Evolutionary conservation across 2,329 filamentous ascomycete species (phyloP).

Genomic region (Trichoderma sp.): DNA sequence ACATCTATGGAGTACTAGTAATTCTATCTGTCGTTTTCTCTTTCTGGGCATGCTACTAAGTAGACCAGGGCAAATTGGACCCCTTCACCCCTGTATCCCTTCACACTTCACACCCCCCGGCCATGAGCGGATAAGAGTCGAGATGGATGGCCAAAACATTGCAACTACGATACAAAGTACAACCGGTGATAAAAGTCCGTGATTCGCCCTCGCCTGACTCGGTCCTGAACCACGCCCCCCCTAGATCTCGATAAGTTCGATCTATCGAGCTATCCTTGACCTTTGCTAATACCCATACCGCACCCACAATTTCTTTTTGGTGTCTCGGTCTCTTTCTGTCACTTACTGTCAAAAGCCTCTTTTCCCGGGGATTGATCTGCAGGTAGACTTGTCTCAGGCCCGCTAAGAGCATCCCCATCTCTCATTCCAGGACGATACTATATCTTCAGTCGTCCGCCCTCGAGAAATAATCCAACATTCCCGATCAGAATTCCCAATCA

Average conservation of each 20-base stretch:
- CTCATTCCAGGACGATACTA: constrained; percentile 41
- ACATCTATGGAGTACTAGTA: neutral
- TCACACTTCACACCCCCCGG: neutral
- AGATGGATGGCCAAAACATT: constrained; percentile 29
- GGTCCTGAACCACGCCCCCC: constrained; percentile 3
- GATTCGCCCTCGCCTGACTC: constrained; percentile 19
- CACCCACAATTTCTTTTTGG: constrained; percentile 32
- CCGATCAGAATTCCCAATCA: constrained; percentile 31
- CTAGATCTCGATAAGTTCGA: constrained; percentile 28
- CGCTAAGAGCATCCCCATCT: constrained; percentile 32
- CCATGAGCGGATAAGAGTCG: constrained; percentile 20
- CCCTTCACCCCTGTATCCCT: constrained; percentile 16
- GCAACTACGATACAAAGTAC: constrained; percentile 24
- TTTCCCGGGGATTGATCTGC: constrained; percentile 36
- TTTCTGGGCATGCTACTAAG: neutral
- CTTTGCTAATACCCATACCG: constrained; percentile 28
- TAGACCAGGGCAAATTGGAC: constrained; percentile 22
- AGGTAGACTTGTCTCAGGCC: constrained; percentile 36
- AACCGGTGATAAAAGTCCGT: constrained; percentile 21
- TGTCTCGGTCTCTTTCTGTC: constrained; percentile 37
- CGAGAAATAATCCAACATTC: constrained; percentile 35
- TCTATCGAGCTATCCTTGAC: constrained; percentile 30
- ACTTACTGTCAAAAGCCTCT: constrained; percentile 27
- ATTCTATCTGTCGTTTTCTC: neutral
- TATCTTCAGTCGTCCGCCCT: constrained; percentile 42